Evolutionary conservation across 768 basidiomycete species (phyloP).

Genomic region (Sistotremastrum suecicum): DNA sequence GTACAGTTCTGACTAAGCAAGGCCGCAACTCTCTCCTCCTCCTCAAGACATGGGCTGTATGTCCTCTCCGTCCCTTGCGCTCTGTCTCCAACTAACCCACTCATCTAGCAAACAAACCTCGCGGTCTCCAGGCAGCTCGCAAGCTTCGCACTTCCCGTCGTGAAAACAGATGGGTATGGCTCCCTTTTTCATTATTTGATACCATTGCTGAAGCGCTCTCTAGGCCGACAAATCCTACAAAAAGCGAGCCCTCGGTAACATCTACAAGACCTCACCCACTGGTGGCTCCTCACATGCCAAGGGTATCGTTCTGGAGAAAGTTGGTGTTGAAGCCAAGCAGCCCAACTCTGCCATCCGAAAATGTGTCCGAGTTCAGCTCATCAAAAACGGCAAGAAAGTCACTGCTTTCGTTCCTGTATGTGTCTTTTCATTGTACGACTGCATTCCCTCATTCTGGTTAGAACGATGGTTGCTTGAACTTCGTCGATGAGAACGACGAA

Average conservation of each 20-base stretch:
- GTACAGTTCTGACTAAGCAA: constrained; percentile 16
- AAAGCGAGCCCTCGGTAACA: constrained; percentile 98
- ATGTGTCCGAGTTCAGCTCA: constrained; percentile 98
- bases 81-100: constrained; percentile 2
- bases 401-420: constrained; percentile 97
- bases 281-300: constrained; percentile 99
- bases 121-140: constrained; percentile 97
- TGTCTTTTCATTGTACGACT: constrained; percentile 9
- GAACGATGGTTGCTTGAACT: constrained; percentile 97
- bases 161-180: constrained; percentile 89
- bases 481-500: constrained; percentile 99
- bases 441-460: constrained; percentile 13
- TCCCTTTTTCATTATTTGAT: neutral
- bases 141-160: constrained; percentile 91
- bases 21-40: constrained; percentile 22
- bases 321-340: constrained; percentile 99
- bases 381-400: constrained; percentile 99
- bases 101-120: constrained; percentile 85
- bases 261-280: constrained; percentile 99
- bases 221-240: constrained; percentile 98
- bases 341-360: constrained; percentile 99
- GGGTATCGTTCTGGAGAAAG: constrained; percentile 99
- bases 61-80: constrained; percentile 21
- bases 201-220: neutral
- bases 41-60: constrained; percentile 69